Evolutionary conservation across 225 moss, liverwort and hornwort genomes (phyloP), one percentile per base, ranked within the genome.

Genomic region (Physcomitrium patens): DNA sequence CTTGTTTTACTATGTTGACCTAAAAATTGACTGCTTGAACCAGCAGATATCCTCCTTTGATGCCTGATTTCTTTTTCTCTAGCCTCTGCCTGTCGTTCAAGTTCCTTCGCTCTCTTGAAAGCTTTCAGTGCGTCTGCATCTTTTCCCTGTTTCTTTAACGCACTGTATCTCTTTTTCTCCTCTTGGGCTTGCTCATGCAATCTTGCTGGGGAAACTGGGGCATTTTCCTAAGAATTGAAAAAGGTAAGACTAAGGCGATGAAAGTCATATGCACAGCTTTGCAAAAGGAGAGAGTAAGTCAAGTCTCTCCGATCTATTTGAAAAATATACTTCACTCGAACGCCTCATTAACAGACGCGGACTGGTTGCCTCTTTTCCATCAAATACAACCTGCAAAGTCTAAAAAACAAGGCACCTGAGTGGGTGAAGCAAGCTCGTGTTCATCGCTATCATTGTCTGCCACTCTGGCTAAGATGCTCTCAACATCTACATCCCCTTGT

Each of bases 31-130:
- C 86, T 85, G 62, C 76, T 77, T 41, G 90, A 73, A 68, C 73
- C 76, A 51, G 66, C 77, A 72, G 87, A 88, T 62, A 65, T 83
- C 73, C 91, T 89, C 78, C 87, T 85, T 50, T 69, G 81, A 7
- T 89, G 86, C 81, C 73, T 93, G 42, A 90, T 84, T 66, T 90
- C 83, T 58, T 90, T 85, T 55, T 95, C 95, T 61, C 88, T 68
- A 69, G 90, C 90, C 65, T 99, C 99, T 57, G 99, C 95, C 76
- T 99, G 95, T 44, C 95, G 87, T 68, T 87, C 90, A 46, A 99
- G 75, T 66, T 99, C 99, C 84, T 95, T 99, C 48, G 87, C 91
- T 65, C 99, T 89, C 78, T 95, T 99, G 63, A 88, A 99, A 17
- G 89, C 93, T 78, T 91, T 91, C 69, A 99, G 46, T 0, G 99